Base-by-base conservation (phyloP, 2,329 filamentous ascomycete genomes). In the Claviceps purpurea region DNA sequence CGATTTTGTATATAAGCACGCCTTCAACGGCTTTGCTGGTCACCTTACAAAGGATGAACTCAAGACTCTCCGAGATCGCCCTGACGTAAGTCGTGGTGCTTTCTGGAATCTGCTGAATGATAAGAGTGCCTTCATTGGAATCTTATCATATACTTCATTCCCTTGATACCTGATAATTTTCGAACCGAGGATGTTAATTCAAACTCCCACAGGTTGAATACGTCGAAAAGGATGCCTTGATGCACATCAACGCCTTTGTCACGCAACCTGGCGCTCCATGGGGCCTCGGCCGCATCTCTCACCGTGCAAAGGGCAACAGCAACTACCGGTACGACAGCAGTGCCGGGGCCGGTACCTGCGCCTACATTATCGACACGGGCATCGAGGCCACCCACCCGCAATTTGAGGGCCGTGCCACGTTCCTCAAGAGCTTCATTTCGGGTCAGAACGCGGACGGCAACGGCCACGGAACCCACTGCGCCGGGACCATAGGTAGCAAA, bases 351-450 rank as follows among this genome's bases (percentile, higher is more conserved):
- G 70, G 66, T 7, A 68, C 68, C 8, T 74, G 67, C 40, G 65
- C 68, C 18, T 75, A 75, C 55, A 62, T 76, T 42, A 66, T 76
- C 44, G 73, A 75, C 56, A 72, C 72, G 4, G 73, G 73, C 6
- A 70, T 73, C 51, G 64, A 62, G 34, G 49, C 61, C 16, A 60
- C 60, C 6, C 70, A 73, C 55, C 58, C 60, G 4, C 61, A 68
- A 30, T 68, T 68, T 37, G 64, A 60, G 14, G 65, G 65, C 16
- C 65, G 66, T 7, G 64, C 64, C 14, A 64, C 66, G 14, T 63
- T 61, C 47, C 56, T 63, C 14, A 58, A 58, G 52, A 64, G 62
- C 57, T 66, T 59, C 39, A 57, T 60, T 30, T 53, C 52, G 4
- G 61, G 57, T 40, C 45, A 58, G 18, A 52, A 60, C 20, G 48